These are phyloP conservation scores for Penicillium thymicola DNA, from an alignment of 2,329 filamentous ascomycete genomes.

Conservation along the genomic window DNA sequence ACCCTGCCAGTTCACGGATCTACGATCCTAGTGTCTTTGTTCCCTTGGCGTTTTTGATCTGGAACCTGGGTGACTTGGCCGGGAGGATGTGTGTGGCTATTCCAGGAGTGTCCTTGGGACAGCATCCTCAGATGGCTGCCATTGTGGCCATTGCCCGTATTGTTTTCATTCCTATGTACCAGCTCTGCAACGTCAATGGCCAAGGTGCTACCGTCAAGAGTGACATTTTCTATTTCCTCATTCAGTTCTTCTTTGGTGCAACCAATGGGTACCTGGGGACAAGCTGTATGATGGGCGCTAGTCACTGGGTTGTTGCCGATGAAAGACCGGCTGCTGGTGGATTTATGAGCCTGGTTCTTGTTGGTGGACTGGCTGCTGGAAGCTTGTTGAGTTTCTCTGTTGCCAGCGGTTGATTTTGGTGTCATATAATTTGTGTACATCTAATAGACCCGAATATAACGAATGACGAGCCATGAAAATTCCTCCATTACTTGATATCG, in stretches of 20 bases:
- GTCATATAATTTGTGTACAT: background rate
- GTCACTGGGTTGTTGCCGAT: conserved; percentile 73
- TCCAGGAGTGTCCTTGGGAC: conserved; percentile 55
- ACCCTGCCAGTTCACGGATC: conserved; percentile 52
- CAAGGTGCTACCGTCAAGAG: conserved; percentile 70
- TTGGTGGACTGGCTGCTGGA: conserved; percentile 76
- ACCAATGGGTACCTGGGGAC: conserved; percentile 85
- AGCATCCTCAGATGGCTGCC: conserved; percentile 66
- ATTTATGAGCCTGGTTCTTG: conserved; percentile 91
- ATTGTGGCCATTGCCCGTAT: conserved; percentile 62
- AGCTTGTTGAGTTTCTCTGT: conserved; percentile 84
- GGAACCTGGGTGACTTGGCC: conserved; percentile 83
- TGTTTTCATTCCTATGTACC: conserved; percentile 76
- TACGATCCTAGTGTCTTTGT: conserved; percentile 73
- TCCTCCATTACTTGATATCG: background rate
- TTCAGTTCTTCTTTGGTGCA: conserved; percentile 79
- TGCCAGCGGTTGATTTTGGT: conserved; percentile 37
- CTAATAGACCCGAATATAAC: background rate
- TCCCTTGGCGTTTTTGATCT: conserved; percentile 83
- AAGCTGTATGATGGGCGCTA: conserved; percentile 86
- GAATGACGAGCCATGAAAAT: background rate
- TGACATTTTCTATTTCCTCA: conserved; percentile 83
- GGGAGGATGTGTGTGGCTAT: conserved; percentile 68
- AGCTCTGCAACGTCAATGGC: conserved; percentile 83
- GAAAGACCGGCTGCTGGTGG: conserved; percentile 87